Evolutionary conservation across 768 basidiomycete genomes (phyloP).

Genomic region (Rubroboletus satanas): DNA sequence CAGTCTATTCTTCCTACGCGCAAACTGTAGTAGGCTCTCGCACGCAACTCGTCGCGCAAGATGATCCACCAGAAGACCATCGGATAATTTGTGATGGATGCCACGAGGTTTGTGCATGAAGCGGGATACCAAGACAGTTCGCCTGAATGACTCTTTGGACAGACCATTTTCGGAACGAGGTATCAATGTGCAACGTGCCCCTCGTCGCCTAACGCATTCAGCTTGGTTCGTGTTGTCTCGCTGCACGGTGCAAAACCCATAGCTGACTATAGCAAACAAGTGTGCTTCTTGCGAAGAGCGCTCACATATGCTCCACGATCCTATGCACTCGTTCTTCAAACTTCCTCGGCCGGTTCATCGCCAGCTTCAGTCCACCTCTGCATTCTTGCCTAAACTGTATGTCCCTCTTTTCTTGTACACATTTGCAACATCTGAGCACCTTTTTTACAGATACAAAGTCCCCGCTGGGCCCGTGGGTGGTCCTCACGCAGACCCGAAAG

Average conservation of each 20-base stretch:
- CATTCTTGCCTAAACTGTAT: constrained; percentile 69
- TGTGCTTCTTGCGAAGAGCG: constrained; percentile 75
- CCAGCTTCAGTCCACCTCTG: constrained; percentile 48
- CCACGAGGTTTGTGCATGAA: constrained; percentile 42
- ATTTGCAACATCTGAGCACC: constrained; percentile 6
- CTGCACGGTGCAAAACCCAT: too few species aligned
- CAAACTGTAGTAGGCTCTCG: constrained; percentile 62
- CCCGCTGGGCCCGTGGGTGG: constrained; percentile 56
- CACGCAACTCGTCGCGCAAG: constrained; percentile 30
- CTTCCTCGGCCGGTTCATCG: constrained; percentile 74
- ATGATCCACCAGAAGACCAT: constrained; percentile 46
- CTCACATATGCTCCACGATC: constrained; percentile 79
- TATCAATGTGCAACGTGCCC: constrained; percentile 92
- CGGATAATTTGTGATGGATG: constrained; percentile 60
- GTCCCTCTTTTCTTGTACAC: constrained; percentile 14
- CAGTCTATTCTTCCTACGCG: constrained; percentile 60
- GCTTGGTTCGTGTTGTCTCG: constrained; percentile 48
- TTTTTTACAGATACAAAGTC: constrained; percentile 51
- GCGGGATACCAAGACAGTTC: neutral
- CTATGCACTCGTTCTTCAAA: constrained; percentile 86
- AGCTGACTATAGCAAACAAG: constrained; percentile 36
- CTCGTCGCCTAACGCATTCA: constrained; percentile 66
- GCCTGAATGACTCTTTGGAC: neutral
- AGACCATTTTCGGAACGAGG: constrained; percentile 74
- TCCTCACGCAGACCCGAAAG: constrained; percentile 49